phyloP scores from a whole-genome alignment of 2,329 filamentous ascomycete species.

The Pseudopyricularia cyperi region DNA sequence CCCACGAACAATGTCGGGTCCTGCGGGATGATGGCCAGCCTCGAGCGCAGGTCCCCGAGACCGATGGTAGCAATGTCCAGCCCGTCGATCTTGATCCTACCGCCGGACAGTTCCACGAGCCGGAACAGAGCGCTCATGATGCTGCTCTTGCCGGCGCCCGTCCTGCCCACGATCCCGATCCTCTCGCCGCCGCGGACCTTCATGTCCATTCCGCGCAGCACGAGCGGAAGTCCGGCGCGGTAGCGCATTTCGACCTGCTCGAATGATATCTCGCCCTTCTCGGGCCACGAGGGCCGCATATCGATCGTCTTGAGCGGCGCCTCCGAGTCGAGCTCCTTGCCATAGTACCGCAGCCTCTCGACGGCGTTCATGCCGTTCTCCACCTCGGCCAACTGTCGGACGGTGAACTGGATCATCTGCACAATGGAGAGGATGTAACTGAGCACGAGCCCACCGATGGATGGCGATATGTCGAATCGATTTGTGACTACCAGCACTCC shows the following conservation, averaged over 20 bases:
- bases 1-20: slow-evolving; percentile 75
- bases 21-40: slow-evolving; percentile 72
- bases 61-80: slow-evolving; percentile 61
- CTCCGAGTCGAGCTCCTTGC: slow-evolving; percentile 75
- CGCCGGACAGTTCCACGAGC: slow-evolving; percentile 51
- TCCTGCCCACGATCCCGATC: slow-evolving; percentile 70
- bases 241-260: slow-evolving; percentile 70
- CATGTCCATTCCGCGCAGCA: slow-evolving; percentile 58
- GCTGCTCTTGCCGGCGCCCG: slow-evolving; percentile 70
- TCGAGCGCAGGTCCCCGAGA: slow-evolving; percentile 60
- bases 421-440: slow-evolving; percentile 90
- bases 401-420: slow-evolving; percentile 91
- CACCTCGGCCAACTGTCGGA: slow-evolving; percentile 85
- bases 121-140: slow-evolving; percentile 78
- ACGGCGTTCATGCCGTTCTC: slow-evolving; percentile 98
- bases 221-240: slow-evolving; percentile 56
- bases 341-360: slow-evolving; percentile 84
- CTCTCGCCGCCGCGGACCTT: slow-evolving; percentile 64
- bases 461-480: slow-evolving; percentile 72
- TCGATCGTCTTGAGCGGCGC: slow-evolving; percentile 53
- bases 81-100: slow-evolving; percentile 52
- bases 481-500: slow-evolving; percentile 88
- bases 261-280: slow-evolving; percentile 70
- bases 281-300: slow-evolving; percentile 67
- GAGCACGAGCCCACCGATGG: slow-evolving; percentile 75